A percentile compares a stretch with the other conserved stretches of the same genome.
Evolutionary conservation across 805 yeast species (phyloP).

Genomic region (Pichia californica): DNA sequence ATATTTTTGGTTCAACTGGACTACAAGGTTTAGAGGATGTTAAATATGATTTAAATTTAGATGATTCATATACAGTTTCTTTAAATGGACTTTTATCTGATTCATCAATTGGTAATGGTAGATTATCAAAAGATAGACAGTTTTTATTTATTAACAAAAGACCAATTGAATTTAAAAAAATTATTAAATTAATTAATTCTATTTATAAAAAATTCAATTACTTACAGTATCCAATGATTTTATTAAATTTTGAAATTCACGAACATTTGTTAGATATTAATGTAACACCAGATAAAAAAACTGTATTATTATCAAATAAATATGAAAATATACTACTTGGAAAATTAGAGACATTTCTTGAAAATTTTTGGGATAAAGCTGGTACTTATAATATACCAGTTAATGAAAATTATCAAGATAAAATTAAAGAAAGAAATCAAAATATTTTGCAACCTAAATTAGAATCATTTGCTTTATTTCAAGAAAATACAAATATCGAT

Average conservation of each 20-base stretch:
- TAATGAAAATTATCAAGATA: slow-evolving; percentile 3
- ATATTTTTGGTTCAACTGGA: slow-evolving; percentile 66
- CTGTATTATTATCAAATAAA: slow-evolving; percentile 52
- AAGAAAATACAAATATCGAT: slow-evolving; percentile 1
- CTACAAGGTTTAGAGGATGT: slow-evolving; percentile 51
- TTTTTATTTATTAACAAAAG: slow-evolving; percentile 65
- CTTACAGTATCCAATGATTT: slow-evolving; percentile 65
- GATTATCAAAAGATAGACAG: slow-evolving; percentile 71
- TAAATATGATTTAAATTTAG: slow-evolving; percentile 33
- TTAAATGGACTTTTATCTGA: slow-evolving; percentile 66
- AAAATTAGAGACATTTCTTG: slow-evolving; percentile 44
- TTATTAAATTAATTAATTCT: slow-evolving; percentile 62
- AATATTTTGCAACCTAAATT: slow-evolving; percentile 5
- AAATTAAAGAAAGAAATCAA: slow-evolving; percentile 1
- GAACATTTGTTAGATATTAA: slow-evolving; percentile 66
- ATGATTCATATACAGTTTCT: slow-evolving; percentile 29
- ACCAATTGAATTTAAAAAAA: slow-evolving; percentile 55
- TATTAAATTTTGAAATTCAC: slow-evolving; percentile 52
- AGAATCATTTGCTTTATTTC: slow-evolving; percentile 11
- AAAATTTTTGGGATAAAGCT: slow-evolving; percentile 32
- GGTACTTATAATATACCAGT: slow-evolving; percentile 12
- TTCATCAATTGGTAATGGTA: slow-evolving; percentile 72
- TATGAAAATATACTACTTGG: slow-evolving; percentile 53
- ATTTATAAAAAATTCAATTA: slow-evolving; percentile 65
- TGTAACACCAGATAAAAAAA: slow-evolving; percentile 86